These are phyloP conservation scores for Fusarium incarnatum DNA, from an alignment of 2,329 filamentous ascomycete genomes.

Conservation along the genomic window DNA sequence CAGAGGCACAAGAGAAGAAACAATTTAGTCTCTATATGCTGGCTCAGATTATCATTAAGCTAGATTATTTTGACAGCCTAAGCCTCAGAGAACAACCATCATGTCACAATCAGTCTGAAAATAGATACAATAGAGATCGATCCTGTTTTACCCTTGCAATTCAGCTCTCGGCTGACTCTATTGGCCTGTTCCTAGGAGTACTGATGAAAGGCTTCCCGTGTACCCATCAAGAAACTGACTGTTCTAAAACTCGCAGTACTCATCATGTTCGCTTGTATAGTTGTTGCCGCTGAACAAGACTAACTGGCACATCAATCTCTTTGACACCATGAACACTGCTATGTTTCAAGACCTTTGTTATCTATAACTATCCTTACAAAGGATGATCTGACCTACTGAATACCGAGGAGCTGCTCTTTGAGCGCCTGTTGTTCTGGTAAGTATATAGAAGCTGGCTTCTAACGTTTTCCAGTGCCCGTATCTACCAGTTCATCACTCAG, in stretches of 20 bases:
- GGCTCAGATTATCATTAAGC: background rate
- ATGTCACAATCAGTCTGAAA: background rate
- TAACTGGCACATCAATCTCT: no score
- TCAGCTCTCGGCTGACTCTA: background rate
- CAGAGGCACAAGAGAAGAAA: background rate
- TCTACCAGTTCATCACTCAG: background rate
- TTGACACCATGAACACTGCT: background rate
- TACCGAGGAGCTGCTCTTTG: background rate
- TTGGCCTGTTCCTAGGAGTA: accelerated
- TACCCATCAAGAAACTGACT: background rate
- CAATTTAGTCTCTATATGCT: accelerated
- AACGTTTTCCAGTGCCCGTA: background rate
- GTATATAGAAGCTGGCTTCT: background rate
- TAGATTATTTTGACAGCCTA: accelerated
- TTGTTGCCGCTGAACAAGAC: background rate
- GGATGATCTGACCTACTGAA: background rate
- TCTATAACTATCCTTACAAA: background rate
- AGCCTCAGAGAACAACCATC: background rate
- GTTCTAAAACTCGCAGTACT: background rate
- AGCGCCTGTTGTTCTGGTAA: background rate
- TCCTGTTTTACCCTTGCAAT: background rate
- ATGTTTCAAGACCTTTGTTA: background rate
- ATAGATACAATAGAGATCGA: background rate
- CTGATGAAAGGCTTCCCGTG: accelerated
- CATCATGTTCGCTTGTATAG: background rate